phyloP scores from a whole-genome alignment of 108 stramenopile species.

The Phaeodactylum tricornutum region DNA sequence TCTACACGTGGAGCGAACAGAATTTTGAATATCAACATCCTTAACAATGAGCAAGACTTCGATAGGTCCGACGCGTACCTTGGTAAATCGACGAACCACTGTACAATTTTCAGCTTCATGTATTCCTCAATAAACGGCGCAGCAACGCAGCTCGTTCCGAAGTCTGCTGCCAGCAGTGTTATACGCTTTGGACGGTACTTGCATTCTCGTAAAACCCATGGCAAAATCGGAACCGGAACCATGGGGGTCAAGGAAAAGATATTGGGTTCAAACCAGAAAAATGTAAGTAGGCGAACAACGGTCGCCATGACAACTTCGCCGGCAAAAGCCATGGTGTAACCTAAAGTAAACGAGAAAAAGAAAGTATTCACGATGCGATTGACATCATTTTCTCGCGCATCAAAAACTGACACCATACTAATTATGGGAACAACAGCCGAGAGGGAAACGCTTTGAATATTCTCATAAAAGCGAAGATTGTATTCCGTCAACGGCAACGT shows the following conservation, averaged over 20 bases:
- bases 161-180: constrained; percentile 78
- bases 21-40: not conserved
- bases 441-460: constrained; percentile 37
- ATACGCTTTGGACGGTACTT: constrained; percentile 68
- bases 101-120: constrained; percentile 61
- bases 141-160: constrained; percentile 65
- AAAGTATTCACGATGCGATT: constrained; percentile 55
- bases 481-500: constrained; percentile 49
- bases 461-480: constrained; percentile 59
- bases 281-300: constrained; percentile 53
- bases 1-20: no score
- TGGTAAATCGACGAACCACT: constrained; percentile 47
- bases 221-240: constrained; percentile 51
- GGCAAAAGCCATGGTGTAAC: constrained; percentile 51
- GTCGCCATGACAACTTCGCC: constrained; percentile 65
- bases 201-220: constrained; percentile 80
- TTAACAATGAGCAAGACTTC: no score
- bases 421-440: constrained; percentile 33
- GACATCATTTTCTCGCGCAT: constrained; percentile 41
- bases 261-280: constrained; percentile 58
- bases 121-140: constrained; percentile 82
- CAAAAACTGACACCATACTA: constrained; percentile 26
- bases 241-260: constrained; percentile 55
- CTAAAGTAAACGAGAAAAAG: constrained; percentile 61
- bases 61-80: no score